phyloP scores from a whole-genome alignment of 108 stramenopile species.

The Fistulifera pelliculosa region DNA sequence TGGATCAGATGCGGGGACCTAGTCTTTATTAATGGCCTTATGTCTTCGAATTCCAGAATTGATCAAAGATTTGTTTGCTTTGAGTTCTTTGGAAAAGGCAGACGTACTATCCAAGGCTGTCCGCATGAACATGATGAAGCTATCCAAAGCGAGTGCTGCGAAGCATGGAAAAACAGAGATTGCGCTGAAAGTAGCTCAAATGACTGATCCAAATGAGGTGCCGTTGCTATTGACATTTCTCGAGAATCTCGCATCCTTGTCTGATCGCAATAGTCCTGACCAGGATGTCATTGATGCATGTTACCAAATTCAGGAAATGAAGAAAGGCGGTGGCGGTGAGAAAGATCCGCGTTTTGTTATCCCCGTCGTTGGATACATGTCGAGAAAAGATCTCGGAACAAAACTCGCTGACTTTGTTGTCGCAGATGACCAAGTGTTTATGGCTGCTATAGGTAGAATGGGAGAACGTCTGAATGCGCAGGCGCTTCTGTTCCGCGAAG shows the following conservation, averaged over 20 bases:
- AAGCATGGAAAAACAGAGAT: conserved; percentile 71
- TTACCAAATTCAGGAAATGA: conserved; percentile 64
- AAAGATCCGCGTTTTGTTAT: conserved; percentile 72
- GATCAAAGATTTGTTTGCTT: conserved; percentile 59
- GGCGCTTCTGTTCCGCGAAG: conserved; percentile 70
- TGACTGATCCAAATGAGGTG: conserved; percentile 41
- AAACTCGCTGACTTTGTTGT: conserved; percentile 59
- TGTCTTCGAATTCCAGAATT: conserved; percentile 68
- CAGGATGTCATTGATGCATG: conserved; percentile 79
- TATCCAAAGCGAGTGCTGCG: conserved; percentile 62
- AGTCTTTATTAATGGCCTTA: conserved; percentile 75
- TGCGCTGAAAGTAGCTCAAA: conserved; percentile 60
- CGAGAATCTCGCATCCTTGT: conserved; percentile 60
- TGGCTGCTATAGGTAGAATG: conserved; percentile 65
- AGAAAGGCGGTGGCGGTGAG: conserved; percentile 38
- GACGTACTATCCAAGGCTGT: conserved; percentile 71
- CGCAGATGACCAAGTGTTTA: conserved; percentile 57
- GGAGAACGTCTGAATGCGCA: conserved; percentile 60
- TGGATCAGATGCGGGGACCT: conserved; percentile 60
- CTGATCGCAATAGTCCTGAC: conserved; percentile 37
- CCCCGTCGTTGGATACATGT: conserved; percentile 63
- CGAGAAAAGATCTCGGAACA: conserved; percentile 47
- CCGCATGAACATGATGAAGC: conserved; percentile 67
- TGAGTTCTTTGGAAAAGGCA: conserved; percentile 50
- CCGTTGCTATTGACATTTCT: conserved; percentile 71